These are phyloP conservation scores for Exophiala xenobiotica DNA, from an alignment of 2,329 filamentous ascomycete species.

Conservation along the genomic window DNA sequence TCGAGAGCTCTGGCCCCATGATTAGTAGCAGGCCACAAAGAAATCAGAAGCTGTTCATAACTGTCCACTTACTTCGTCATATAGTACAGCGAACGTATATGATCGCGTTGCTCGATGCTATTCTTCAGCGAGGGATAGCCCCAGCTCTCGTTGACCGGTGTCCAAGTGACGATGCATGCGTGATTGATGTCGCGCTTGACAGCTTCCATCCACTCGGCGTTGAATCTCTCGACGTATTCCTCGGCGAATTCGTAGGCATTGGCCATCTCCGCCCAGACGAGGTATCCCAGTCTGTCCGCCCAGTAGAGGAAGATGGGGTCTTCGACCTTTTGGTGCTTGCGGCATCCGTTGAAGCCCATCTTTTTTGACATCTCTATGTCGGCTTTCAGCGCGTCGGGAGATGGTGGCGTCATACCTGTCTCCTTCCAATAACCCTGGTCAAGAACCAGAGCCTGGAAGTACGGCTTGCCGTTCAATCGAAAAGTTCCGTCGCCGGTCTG, in stretches of 20 bases:
- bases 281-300: slow-evolving; percentile 63
- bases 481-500: not conserved
- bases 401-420: slow-evolving; percentile 65
- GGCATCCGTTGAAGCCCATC: slow-evolving; percentile 68
- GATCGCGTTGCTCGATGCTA: not conserved
- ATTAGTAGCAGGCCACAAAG: no score
- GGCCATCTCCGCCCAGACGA: slow-evolving; percentile 71
- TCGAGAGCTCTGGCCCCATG: not conserved
- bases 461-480: slow-evolving; percentile 63
- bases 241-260: slow-evolving; percentile 52
- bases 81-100: not conserved
- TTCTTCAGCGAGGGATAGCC: not conserved
- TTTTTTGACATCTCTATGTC: slow-evolving; percentile 64
- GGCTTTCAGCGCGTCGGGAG: slow-evolving; percentile 64
- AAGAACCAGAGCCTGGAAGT: slow-evolving; percentile 66
- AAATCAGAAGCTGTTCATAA: no score
- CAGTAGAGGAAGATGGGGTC: slow-evolving; percentile 66
- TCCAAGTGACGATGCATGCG: slow-evolving; percentile 64
- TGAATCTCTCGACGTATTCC: slow-evolving; percentile 65
- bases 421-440: slow-evolving; percentile 74
- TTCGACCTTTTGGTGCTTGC: slow-evolving; percentile 71
- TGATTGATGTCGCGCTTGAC: slow-evolving; percentile 64
- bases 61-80: not conserved
- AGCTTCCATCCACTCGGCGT: slow-evolving; percentile 44
- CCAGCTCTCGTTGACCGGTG: slow-evolving; percentile 1